A percentile compares a stretch with the other conserved stretches of the same genome.
Conservation (phyloP, 139 green algal genomes). For the Choricystis sp. region DNA sequence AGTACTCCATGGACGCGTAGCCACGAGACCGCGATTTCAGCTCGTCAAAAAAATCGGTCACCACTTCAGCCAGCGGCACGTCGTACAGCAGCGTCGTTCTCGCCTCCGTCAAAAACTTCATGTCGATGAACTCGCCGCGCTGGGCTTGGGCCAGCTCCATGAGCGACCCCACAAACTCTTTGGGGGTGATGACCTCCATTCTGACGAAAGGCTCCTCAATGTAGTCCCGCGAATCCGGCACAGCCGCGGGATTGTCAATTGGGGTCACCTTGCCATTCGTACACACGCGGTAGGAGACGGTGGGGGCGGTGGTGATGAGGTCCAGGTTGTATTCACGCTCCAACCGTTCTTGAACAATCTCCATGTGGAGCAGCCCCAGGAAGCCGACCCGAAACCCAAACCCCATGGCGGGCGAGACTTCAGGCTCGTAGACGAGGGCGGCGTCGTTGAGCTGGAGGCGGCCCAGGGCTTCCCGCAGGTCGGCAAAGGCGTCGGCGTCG, state of each 20-base stretch:
- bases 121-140: conserved; percentile 79
- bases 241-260: conserved; percentile 60
- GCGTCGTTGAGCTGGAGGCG: conserved; percentile 98
- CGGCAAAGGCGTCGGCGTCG: conserved; percentile 52
- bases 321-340: conserved; percentile 95
- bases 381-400: conserved; percentile 98
- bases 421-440: conserved; percentile 80
- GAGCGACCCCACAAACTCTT: conserved; percentile 83
- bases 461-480: conserved; percentile 83
- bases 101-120: conserved; percentile 84
- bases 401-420: conserved; percentile 86
- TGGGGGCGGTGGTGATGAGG: conserved; percentile 91
- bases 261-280: conserved; percentile 33
- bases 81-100: conserved; percentile 80
- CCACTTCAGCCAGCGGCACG: conserved; percentile 83
- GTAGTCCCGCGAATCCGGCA: conserved; percentile 57
- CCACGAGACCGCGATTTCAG: conserved; percentile 80
- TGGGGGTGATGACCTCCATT: conserved; percentile 63
- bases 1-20: conserved; percentile 96
- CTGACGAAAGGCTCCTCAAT: conserved; percentile 86
- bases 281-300: conserved; percentile 64
- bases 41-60: conserved; percentile 96
- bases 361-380: conserved; percentile 96
- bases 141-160: conserved; percentile 79
- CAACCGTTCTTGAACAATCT: conserved; percentile 93